These are phyloP conservation scores for Entomortierella parvispora DNA, from an alignment of 192 early-diverging fungal genomes.

Conservation along the genomic window DNA sequence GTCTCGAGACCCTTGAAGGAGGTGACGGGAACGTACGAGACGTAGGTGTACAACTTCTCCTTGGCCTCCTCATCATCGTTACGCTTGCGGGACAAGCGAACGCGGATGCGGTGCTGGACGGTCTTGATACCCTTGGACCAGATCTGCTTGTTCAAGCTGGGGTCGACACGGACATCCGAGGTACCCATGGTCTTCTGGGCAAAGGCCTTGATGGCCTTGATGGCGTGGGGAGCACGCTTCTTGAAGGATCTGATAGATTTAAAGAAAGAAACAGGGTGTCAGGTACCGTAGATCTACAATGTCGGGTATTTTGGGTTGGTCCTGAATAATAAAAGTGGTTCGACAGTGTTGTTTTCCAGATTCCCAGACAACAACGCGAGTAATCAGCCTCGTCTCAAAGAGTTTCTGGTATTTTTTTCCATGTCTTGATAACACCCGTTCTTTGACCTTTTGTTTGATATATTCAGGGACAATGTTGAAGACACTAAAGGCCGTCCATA, in stretches of 20 bases:
- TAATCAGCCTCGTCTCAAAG: no score
- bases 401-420: no score
- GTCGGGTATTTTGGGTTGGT: neutral
- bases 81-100: constrained; percentile 93
- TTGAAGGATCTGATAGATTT: constrained; percentile 77
- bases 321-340: no score
- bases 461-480: neutral
- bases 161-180: constrained; percentile 94
- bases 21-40: constrained; percentile 85
- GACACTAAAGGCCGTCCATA: neutral
- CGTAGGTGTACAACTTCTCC: constrained; percentile 97
- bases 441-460: no score
- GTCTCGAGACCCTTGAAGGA: constrained; percentile 85
- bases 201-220: constrained; percentile 92
- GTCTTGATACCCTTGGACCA: constrained; percentile 94
- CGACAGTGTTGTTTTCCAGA: no score
- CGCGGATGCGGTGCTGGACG: constrained; percentile 93
- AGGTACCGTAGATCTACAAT: no score
- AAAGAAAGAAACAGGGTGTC: neutral
- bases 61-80: constrained; percentile 96
- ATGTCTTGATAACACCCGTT: no score
- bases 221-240: constrained; percentile 94
- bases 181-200: constrained; percentile 94
- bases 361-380: no score
- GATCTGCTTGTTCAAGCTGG: constrained; percentile 92